Evolutionary conservation across 139 green algal genomes (phyloP).

Genomic region (Chlamydomonas applanata): DNA sequence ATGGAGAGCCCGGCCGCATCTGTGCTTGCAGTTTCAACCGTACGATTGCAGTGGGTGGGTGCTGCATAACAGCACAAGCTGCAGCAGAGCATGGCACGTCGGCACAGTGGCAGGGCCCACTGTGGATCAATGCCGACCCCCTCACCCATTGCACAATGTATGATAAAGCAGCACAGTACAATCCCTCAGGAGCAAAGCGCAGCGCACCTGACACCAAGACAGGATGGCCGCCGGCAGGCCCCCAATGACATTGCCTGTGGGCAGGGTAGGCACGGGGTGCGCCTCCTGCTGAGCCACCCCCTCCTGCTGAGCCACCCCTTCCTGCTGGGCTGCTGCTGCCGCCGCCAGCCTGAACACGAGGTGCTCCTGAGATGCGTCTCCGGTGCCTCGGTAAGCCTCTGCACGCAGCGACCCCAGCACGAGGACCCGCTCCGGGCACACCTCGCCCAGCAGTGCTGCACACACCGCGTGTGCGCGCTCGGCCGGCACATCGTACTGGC

Average conservation of each 20-base stretch:
- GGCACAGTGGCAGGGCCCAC: too few species aligned
- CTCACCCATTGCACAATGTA: too few species aligned
- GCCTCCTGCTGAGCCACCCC: background rate
- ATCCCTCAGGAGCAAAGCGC: too few species aligned
- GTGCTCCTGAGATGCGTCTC: background rate
- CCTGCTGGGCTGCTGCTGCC: too few species aligned
- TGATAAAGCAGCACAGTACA: too few species aligned
- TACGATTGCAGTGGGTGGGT: too few species aligned
- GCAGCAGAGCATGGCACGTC: too few species aligned
- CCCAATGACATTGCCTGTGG: constrained; percentile 37
- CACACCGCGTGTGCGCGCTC: constrained; percentile 4
- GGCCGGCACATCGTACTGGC: constrained; percentile 3
- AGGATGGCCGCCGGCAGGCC: constrained; percentile 41
- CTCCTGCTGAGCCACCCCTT: too few species aligned
- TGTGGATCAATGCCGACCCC: too few species aligned
- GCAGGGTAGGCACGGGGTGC: constrained; percentile 22
- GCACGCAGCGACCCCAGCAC: constrained; percentile 4
- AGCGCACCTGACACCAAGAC: constrained; percentile 32
- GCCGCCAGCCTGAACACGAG: background rate
- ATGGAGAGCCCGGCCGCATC: too few species aligned
- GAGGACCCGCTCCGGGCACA: constrained; percentile 1
- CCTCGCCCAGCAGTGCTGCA: background rate
- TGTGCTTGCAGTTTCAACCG: too few species aligned
- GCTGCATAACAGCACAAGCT: too few species aligned
- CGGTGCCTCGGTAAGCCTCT: background rate